Percentiles rank a stretch among this genome's conserved stretches.
Evolutionary conservation across 2,329 filamentous ascomycete species (phyloP).

Genomic region (Epichloe uncinata): DNA sequence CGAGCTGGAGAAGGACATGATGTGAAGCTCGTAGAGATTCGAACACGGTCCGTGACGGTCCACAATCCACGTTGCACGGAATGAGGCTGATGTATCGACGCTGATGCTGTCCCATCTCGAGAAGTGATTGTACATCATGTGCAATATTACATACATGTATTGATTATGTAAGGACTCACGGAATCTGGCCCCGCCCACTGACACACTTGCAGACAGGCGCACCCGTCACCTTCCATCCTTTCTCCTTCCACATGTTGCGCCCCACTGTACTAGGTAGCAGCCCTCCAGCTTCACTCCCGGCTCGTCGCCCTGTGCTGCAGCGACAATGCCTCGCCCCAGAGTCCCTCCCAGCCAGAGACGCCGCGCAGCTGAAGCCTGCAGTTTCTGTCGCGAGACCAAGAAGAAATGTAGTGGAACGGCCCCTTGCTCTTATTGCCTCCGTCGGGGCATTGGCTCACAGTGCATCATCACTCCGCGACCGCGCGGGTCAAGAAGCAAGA

Average conservation of each 20-base stretch:
- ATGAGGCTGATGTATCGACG: no score
- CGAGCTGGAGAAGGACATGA: slow-evolving; percentile 29
- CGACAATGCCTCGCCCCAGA: slow-evolving; percentile 36
- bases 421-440: slow-evolving; percentile 33
- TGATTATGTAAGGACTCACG: no score
- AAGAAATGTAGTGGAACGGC: slow-evolving; percentile 35
- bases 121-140: no score
- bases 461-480: slow-evolving; percentile 23
- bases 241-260: background rate
- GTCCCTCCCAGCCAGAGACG: slow-evolving; percentile 34
- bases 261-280: background rate
- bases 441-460: slow-evolving; percentile 25
- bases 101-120: no score
- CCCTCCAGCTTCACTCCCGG: background rate
- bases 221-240: no score
- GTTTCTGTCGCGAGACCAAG: slow-evolving; percentile 33
- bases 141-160: no score
- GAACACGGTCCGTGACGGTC: slow-evolving; percentile 10
- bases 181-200: no score
- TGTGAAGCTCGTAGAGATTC: slow-evolving; percentile 13
- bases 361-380: slow-evolving; percentile 34
- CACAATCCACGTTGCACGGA: slow-evolving; percentile 9
- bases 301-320: background rate
- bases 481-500: slow-evolving; percentile 11
- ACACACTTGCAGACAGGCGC: no score